Conservation (phyloP, 202 grass and related monocot genomes). For the Carex sylvatica region DNA sequence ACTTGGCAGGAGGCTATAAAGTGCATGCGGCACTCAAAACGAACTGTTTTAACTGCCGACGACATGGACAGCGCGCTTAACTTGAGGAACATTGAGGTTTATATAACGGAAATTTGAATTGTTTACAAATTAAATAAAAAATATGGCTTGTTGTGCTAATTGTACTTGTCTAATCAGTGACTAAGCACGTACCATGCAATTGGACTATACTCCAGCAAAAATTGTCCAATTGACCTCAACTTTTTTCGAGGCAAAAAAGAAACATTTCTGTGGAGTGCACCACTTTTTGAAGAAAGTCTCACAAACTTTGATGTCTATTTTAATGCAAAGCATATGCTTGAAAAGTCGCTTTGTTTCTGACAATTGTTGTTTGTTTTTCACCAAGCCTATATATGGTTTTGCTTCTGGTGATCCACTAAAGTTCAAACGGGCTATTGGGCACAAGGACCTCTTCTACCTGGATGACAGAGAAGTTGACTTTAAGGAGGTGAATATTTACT, state of each 20-base stretch:
- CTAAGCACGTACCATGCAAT: not conserved
- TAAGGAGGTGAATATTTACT: slow-evolving; percentile 62
- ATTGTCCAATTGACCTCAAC: not conserved
- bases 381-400: slow-evolving; percentile 98
- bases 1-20: slow-evolving; percentile 83
- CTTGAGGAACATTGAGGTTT: slow-evolving; percentile 91
- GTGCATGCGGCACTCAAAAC: slow-evolving; percentile 92
- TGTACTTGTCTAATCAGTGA: not conserved
- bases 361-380: not conserved
- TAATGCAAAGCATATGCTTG: slow-evolving; percentile 9
- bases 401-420: slow-evolving; percentile 84
- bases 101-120: not conserved
- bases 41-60: slow-evolving; percentile 71
- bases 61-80: slow-evolving; percentile 89
- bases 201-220: not conserved
- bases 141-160: not conserved
- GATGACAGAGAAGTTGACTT: slow-evolving; percentile 95
- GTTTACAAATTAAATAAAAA: not conserved
- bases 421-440: slow-evolving; percentile 87
- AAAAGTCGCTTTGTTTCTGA: not conserved
- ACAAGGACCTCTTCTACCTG: slow-evolving; percentile 98
- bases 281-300: not conserved
- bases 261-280: not conserved
- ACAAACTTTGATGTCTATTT: not conserved
- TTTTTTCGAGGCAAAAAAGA: not conserved